Conservation (phyloP, 78 protist genomes). For the Polysphondylium violaceum region DNA sequence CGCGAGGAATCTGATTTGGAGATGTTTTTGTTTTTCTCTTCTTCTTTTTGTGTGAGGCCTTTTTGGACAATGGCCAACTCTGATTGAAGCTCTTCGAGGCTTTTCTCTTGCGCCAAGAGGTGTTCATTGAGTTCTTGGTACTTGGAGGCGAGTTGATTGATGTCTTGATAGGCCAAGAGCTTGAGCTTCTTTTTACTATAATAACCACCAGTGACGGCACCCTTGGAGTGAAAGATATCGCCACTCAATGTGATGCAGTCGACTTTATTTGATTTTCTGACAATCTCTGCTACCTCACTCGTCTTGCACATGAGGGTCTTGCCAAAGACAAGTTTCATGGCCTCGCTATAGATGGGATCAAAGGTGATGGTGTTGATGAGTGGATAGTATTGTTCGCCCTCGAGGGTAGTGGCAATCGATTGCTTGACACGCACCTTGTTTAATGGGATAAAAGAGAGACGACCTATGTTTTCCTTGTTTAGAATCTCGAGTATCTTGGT, state of each 20-base stretch:
- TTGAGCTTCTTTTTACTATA: conserved; percentile 65
- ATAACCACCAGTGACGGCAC: conserved; percentile 97
- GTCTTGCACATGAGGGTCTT: conserved; percentile 80
- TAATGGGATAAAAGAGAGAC: conserved; percentile 97
- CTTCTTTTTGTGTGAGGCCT: background rate
- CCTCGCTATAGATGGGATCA: conserved; percentile 26
- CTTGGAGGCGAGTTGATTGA: conserved; percentile 4
- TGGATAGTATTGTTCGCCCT: conserved; percentile 27
- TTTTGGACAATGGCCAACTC: background rate
- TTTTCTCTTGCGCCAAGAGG: background rate
- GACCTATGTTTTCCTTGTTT: conserved; percentile 80
- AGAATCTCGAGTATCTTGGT: conserved; percentile 49
- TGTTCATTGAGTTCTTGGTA: background rate
- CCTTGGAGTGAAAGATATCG: conserved; percentile 90
- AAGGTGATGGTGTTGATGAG: conserved; percentile 19
- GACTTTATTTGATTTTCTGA: conserved; percentile 40
- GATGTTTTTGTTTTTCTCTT: background rate
- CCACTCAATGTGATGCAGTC: conserved; percentile 96
- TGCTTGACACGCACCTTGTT: conserved; percentile 34
- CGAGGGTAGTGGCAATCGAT: background rate
- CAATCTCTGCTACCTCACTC: conserved; percentile 80
- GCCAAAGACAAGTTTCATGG: conserved; percentile 90
- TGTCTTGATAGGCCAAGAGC: conserved; percentile 4
- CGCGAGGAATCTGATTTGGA: background rate
- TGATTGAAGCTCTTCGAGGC: background rate